phyloP scores from a whole-genome alignment of 768 basidiomycete species.

The Calocybe gangraenosa region DNA sequence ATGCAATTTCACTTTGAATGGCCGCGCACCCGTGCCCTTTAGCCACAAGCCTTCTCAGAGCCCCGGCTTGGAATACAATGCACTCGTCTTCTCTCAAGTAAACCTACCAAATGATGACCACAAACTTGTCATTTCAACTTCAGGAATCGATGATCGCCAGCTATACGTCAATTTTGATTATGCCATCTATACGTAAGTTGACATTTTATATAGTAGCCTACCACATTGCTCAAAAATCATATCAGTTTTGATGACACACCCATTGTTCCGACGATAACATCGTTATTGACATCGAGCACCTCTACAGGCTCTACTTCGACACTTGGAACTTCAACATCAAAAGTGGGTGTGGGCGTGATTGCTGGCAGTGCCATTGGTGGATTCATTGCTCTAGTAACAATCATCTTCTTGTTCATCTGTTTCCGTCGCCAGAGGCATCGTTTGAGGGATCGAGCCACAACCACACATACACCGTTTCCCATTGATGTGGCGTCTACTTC shows the following conservation, averaged over 20 bases:
- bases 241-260: neutral
- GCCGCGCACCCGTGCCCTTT: neutral
- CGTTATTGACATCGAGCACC: neutral
- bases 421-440: neutral
- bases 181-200: neutral
- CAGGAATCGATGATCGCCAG: neutral
- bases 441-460: too few relatives aligned
- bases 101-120: neutral
- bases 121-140: neutral
- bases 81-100: neutral
- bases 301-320: neutral
- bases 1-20: neutral
- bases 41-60: neutral
- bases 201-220: too few relatives aligned
- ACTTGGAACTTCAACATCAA: neutral
- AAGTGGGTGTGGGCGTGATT: constrained; percentile 7
- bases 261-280: too few relatives aligned
- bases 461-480: too few relatives aligned
- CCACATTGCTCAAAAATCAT: too few relatives aligned
- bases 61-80: neutral
- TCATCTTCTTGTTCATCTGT: constrained; percentile 1
- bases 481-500: too few relatives aligned
- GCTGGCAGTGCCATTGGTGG: constrained; percentile 9
- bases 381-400: constrained; percentile 2
- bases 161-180: neutral